Evolutionary conservation across 768 basidiomycete species (phyloP), one percentile per base, ranked within the genome.

Genomic region (Multifurca ochricompacta): DNA sequence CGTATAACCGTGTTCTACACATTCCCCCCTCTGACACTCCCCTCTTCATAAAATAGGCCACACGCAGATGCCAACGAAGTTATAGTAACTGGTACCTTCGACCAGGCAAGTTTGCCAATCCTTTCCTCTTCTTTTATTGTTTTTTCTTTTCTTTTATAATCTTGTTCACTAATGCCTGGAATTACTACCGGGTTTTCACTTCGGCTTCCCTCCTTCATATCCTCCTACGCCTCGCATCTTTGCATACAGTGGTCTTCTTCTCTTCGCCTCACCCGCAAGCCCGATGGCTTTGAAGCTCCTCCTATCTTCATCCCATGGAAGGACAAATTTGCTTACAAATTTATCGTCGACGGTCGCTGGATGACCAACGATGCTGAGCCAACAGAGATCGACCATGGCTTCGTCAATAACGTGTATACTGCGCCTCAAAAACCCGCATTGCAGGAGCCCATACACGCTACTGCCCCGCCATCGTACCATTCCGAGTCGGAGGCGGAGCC

Each of bases 291-390:
- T 35, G 58, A 63, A 36, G 63, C 62, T 16, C 62, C n/a, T n/a
- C n/a, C 58, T 1, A 53, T 68, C 41, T 49, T 45, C 16, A 53
- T 71, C 14, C 64, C 65, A 2, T 68, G 57, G 60, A 60, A 59
- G 40, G 44, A 61, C 41, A 67, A 66, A 54, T 54, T 68, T 23
- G 46, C 56, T 1, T 71, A 67, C 64, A 71, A 71, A 63, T 71
- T 67, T 39, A 59, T 70, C 59, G 70, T 71, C 23, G 70, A 71
- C 34, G 70, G 68, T 42, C 56, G 58, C 40, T 71, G 70, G 70
- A 40, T 59, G 41, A 62, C 62, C 25, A 62, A 62, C 56, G 53
- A 62, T 25, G 48, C 51, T 27, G 66, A 67, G 50, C 62, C 65
- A n/a, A 57, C 54, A 28, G 67, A 67, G 59, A 31, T 53, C 13